Conservation (phyloP, 2,329 filamentous ascomycete species). For the Cladosporium sp. region DNA sequence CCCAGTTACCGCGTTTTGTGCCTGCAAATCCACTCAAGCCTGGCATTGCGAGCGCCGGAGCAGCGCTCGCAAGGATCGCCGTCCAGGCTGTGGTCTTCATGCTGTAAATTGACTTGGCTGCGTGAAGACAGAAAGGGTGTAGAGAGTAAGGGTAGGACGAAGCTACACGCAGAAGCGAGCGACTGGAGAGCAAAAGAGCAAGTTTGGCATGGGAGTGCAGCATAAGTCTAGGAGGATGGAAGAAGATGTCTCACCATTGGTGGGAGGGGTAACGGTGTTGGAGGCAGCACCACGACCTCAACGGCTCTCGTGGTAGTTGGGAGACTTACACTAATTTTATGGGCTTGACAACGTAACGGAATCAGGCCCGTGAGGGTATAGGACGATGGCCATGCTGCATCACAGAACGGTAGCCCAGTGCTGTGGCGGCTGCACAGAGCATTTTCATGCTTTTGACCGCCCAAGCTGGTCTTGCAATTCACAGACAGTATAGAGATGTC, state of each 20-base stretch:
- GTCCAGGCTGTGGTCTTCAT: conserved; percentile 21
- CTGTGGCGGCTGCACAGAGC: not conserved
- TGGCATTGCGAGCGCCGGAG: conserved; percentile 22
- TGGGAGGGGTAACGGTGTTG: conserved; percentile 19
- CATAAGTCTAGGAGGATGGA: conserved; percentile 19
- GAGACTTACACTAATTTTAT: conserved; percentile 6
- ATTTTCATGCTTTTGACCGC: not conserved
- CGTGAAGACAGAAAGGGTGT: conserved; percentile 14
- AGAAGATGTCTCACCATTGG: conserved; percentile 14
- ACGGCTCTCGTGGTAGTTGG: conserved; percentile 16
- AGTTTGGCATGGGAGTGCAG: conserved; percentile 2
- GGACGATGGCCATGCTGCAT: not conserved
- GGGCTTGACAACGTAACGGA: conserved; percentile 5
- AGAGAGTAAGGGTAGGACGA: conserved; percentile 19
- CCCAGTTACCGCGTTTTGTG: conserved; percentile 21
- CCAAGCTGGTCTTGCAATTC: not conserved
- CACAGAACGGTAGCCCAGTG: not conserved
- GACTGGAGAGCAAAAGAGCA: conserved; percentile 19
- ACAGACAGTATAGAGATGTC: not conserved
- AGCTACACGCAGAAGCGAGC: conserved; percentile 22
- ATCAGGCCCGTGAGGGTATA: conserved; percentile 1
- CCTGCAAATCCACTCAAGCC: conserved; percentile 21
- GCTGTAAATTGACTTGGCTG: conserved; percentile 19
- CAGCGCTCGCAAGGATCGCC: conserved; percentile 20
- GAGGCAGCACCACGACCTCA: not conserved